Evolutionary conservation across 2,329 filamentous ascomycete genomes (phyloP), one percentile per base, ranked within the genome.

Genomic region (Parascedosporium putredinis): DNA sequence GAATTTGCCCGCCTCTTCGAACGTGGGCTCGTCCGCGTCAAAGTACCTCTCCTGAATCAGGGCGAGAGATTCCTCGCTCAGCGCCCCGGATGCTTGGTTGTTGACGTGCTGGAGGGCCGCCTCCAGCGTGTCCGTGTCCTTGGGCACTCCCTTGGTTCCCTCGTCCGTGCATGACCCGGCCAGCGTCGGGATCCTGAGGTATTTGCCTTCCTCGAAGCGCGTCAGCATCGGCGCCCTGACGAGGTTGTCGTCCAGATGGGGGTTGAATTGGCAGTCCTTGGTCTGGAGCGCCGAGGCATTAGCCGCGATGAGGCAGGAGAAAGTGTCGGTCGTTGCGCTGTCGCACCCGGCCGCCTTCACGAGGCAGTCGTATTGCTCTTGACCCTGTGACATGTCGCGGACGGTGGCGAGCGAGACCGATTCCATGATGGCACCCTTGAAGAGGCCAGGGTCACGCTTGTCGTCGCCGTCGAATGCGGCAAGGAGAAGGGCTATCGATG

Each of bases 401-500:
- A 73, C 67, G 1, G 69, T 67, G 0, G 70, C 73, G 38, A 76
- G 78, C 0, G 75, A 77, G 2, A 74, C 67, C 0, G 72, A 75
- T 53, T 76, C 70, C 1, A 69, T 73, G 1, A 71, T 70, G 0
- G 67, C 74, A 1, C 67, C 75, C 47, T 74, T 70, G 58, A 79
- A 79, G 1, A 79, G 62, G 2, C 66, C 64, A 27, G 65, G 66
- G 50, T 76, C n/a, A n/a, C n/a, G n/a, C n/a, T n/a, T n/a, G n/a
- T n/a, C 63, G 5, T 64, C 62, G 10, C 74, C 76, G 2, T 70
- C 72, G 50, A 75, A 74, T 0, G 76, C 75, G 1, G 69, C 77
- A 38, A 88, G 69, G 22, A 86, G 80, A 31, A 85, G 68, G 24
- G 71, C 75, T n/a, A 88, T 72, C 3, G 80, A 81, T 1, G 72